Conservation (phyloP, 202 grass and related monocot genomes). For the Elaeis oleifera region DNA sequence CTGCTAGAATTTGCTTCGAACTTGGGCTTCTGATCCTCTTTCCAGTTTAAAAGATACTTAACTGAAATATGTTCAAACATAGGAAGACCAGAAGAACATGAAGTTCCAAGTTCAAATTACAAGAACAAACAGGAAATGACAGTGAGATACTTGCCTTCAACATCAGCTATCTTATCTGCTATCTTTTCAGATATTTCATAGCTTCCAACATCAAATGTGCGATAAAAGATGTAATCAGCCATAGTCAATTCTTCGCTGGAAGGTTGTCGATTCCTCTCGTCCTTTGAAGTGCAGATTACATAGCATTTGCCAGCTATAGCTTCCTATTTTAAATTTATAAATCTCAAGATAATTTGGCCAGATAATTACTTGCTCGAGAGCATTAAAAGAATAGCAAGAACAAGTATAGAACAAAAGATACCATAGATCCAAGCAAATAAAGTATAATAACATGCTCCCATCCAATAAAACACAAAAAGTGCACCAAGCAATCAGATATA, state of each 20-base stretch:
- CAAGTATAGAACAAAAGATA: too few species aligned
- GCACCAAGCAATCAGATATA: too few species aligned
- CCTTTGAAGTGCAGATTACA: constrained; percentile 77
- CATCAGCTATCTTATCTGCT: constrained; percentile 47
- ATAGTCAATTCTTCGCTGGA: constrained; percentile 40
- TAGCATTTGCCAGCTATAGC: constrained; percentile 77
- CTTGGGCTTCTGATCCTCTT: not conserved
- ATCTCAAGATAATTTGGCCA: too few species aligned
- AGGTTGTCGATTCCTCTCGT: constrained; percentile 63
- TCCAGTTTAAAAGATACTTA: constrained; percentile 13
- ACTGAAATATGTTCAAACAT: constrained; percentile 9
- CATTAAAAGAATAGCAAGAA: too few species aligned
- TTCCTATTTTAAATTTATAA: constrained; percentile 35
- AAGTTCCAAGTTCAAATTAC: not conserved
- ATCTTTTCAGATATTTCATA: constrained; percentile 44
- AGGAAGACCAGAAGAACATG: not conserved
- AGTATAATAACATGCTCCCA: too few species aligned
- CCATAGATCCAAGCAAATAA: too few species aligned
- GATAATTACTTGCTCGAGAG: too few species aligned
- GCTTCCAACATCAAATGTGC: constrained; percentile 52
- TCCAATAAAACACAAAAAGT: too few species aligned
- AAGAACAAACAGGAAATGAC: not conserved
- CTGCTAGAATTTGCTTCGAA: not conserved
- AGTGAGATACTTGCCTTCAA: constrained; percentile 33
- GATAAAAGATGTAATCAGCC: constrained; percentile 84